Evolutionary conservation across 208 protist genomes (phyloP), one percentile per base, ranked within the genome.

Genomic region (Crithidia brevicula): DNA sequence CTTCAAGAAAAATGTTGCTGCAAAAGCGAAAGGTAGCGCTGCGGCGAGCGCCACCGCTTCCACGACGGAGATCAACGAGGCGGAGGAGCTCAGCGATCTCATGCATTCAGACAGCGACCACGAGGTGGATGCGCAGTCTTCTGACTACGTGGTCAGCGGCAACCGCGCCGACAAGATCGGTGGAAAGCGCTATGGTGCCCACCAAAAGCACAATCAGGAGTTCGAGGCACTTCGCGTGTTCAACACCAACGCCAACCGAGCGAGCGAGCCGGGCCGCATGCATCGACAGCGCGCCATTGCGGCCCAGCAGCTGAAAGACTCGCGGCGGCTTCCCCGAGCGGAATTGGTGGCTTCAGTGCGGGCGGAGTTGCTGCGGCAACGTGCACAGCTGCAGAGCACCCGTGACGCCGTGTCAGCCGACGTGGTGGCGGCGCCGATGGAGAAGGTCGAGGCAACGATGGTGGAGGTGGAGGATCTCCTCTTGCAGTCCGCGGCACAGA

Each of bases 1-100:
- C 20, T 83, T 93, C 30, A 93, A 88, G 52, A 81, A 80, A 28
- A 72, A 62, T 10, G 40, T 72, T 0, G 47, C 70, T 13, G 52
- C 25, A 13, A 73, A 65, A 20, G 45, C 43, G 1, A 67, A 61
- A 23, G 3, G 10, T 11, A 33, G n/a, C 15, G 2, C 40, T 15
- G 11, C 38, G 1, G 36, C 15, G 13, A 10, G 25, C 4, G 28
- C 67, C 20, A 38, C 23, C 4, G 20, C 6, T 33, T n/a, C 18
- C 11, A 0, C 4, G 5, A 13, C 34, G 0, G 31, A 30, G 36
- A 9, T 23, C 8, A n/a, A 0, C 5, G 59, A 46, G 8, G 31
- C 43, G 0, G 59, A 72, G 20, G 59, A 73, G 30, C 22, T 63
- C 4, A 52, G 38, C 8, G 68, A 77, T 0, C 22, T 59, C 15